Evolutionary conservation across 1,284 basidiomycete species (phyloP), one percentile per base, ranked within the genome.

Genomic region (Trichosporon sp.): DNA sequence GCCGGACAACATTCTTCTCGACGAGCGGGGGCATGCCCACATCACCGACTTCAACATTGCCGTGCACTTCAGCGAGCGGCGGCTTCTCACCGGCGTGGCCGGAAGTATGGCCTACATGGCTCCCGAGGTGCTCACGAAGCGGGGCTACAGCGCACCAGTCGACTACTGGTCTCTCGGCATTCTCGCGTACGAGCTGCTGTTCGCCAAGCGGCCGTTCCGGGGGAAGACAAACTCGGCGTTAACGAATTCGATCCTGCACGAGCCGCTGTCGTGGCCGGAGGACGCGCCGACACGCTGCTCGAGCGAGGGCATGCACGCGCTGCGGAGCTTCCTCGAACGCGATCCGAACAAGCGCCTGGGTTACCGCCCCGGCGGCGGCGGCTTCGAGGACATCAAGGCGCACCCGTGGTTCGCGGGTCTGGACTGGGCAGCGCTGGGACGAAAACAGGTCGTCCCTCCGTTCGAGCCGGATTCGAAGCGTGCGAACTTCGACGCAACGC

Each of bases 31-130:
- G 0, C 96, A 99, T 81, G 96, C 94, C 0, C 96, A 98, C 81
- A 87, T 99, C 74, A 98, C 96, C 14, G 96, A 98, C 85, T 97
- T 99, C 86, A 99, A 99, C 82, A 95, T 98, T 76, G 96, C 96
- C 14, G 95, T 98, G 7, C 96, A 98, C 83, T 98, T 94, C 81
- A 95, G 94, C 6, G 91, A 94, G 70, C 87, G 91, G 63, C 75
- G 81, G 43, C 82, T 92, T 71, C 90, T 98, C 80, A 95, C 92
- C 1, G 94, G 93, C 70, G 92, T 99, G 3, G 96, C 95, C 1
- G 95, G 95, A 1, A 94, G 92, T 76, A 96, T 98, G 93, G 96
- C 96, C 0, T 99, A 99, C 85, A 99, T 99, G 96, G 87, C 96
- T 1, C 92, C 96, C 1, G 94, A 98, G 81, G 91, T 98, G 19